Evolutionary conservation across 306 rosid genomes (phyloP).

Genomic region (Heteromeles arbutifolia): DNA sequence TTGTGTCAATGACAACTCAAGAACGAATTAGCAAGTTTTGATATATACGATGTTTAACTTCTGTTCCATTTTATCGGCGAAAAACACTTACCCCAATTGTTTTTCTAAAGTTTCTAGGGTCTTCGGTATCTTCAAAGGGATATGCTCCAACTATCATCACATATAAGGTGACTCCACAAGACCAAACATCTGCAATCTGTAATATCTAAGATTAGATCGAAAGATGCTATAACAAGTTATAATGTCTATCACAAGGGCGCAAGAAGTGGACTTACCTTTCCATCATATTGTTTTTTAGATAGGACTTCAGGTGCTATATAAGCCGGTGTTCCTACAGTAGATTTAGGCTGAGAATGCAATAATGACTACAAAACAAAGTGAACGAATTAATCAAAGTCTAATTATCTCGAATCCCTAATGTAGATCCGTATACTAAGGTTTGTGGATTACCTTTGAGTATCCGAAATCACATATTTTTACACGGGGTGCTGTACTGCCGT

Average conservation of each 20-base stretch:
- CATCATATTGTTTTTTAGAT: slow-evolving; percentile 69
- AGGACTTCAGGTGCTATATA: slow-evolving; percentile 87
- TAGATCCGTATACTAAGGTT: neutral
- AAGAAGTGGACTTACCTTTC: slow-evolving; percentile 47
- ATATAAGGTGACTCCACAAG: slow-evolving; percentile 86
- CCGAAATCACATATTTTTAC: slow-evolving; percentile 85
- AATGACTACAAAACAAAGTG: slow-evolving; percentile 48
- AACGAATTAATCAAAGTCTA: slow-evolving; percentile 16
- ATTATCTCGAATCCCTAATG: neutral
- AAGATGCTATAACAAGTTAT: neutral
- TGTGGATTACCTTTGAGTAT: slow-evolving; percentile 47
- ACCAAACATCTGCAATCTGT: slow-evolving; percentile 94
- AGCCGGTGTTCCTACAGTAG: slow-evolving; percentile 86
- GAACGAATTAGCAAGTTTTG: neutral
- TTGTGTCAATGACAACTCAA: slow-evolving; percentile 14
- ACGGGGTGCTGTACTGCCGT: slow-evolving; percentile 70
- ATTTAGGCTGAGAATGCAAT: slow-evolving; percentile 81
- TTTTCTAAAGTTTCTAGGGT: slow-evolving; percentile 64
- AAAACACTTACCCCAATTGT: slow-evolving; percentile 51
- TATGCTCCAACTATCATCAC: slow-evolving; percentile 86
- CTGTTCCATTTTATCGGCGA: neutral
- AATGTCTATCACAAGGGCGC: slow-evolving; percentile 2
- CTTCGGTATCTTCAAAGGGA: slow-evolving; percentile 80
- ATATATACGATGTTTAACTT: neutral
- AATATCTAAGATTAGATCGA: neutral